Evolutionary conservation across 73 alveolate species (phyloP).

Genomic region (Effrenium voratum): DNA sequence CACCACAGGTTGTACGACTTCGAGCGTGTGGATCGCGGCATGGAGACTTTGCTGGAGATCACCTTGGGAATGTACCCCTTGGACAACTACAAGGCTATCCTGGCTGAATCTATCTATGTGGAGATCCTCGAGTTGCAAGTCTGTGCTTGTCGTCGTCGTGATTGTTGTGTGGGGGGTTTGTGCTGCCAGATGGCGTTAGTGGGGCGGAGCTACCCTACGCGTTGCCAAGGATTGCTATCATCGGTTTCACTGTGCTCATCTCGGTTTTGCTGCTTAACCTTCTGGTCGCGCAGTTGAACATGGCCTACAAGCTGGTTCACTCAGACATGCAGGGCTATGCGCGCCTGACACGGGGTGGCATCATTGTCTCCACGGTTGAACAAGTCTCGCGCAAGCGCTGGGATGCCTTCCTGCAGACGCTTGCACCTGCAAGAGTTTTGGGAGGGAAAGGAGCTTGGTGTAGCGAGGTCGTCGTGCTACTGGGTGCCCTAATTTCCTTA

Average conservation of each 20-base stretch:
- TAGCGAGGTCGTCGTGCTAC: no score
- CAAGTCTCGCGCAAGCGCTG: conserved; percentile 74
- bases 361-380: conserved; percentile 81
- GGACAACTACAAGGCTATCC: conserved; percentile 47
- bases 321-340: conserved; percentile 89
- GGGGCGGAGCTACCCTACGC: not conserved
- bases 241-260: conserved; percentile 28
- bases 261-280: conserved; percentile 61
- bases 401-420: conserved; percentile 66
- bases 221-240: conserved; percentile 20
- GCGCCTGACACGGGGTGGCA: conserved; percentile 62
- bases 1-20: conserved; percentile 71
- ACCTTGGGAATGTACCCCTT: conserved; percentile 63
- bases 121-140: conserved; percentile 27
- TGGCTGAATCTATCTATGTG: conserved; percentile 54
- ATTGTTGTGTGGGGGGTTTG: not conserved
- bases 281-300: conserved; percentile 83
- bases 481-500: no score
- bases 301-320: conserved; percentile 67
- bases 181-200: no score
- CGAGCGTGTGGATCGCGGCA: conserved; percentile 52
- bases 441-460: no score
- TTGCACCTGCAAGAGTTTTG: no score
- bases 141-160: not conserved
- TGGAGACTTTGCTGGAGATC: conserved; percentile 82